phyloP scores from a whole-genome alignment of 179 eudicot genomes.

The Dionaea muscipula region DNA sequence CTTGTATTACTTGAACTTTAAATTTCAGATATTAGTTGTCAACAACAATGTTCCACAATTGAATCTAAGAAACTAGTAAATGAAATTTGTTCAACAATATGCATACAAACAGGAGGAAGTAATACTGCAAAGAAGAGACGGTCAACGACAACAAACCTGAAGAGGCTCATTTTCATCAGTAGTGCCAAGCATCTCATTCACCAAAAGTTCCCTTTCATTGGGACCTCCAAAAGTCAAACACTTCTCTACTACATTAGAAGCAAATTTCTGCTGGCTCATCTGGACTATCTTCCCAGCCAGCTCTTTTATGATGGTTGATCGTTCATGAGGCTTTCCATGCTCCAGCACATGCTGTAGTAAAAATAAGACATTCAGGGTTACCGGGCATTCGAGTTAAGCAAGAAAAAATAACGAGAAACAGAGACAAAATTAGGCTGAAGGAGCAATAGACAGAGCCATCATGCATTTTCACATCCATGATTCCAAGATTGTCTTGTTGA shows the following conservation, averaged over 20 bases:
- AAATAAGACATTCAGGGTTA: neutral
- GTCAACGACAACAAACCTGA: slow-evolving; percentile 8
- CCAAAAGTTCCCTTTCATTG: slow-evolving; percentile 6
- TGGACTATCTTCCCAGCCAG: slow-evolving; percentile 16
- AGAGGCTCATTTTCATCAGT: slow-evolving; percentile 18
- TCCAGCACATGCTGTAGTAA: slow-evolving; percentile 14
- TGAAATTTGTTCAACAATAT: too few relatives aligned
- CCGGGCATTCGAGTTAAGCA: too few relatives aligned
- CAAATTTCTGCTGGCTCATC: slow-evolving; percentile 18
- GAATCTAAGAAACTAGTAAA: too few relatives aligned
- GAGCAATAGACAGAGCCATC: too few relatives aligned
- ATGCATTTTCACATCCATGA: too few relatives aligned
- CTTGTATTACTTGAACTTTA: too few relatives aligned
- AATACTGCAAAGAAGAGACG: too few relatives aligned
- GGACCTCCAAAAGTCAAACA: slow-evolving; percentile 14
- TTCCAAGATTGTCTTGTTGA: too few relatives aligned
- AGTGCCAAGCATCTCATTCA: slow-evolving; percentile 16
- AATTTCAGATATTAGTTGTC: too few relatives aligned
- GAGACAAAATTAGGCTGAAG: too few relatives aligned
- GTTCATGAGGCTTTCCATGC: slow-evolving; percentile 15
- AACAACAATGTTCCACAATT: too few relatives aligned
- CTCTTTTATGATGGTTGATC: slow-evolving; percentile 10
- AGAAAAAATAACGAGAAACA: neutral
- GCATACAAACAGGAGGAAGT: too few relatives aligned
- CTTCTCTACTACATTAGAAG: slow-evolving; percentile 15